These are phyloP conservation scores for Euphorbia pulcherrima DNA, from an alignment of 345 rosid species.

Conservation along the genomic window DNA sequence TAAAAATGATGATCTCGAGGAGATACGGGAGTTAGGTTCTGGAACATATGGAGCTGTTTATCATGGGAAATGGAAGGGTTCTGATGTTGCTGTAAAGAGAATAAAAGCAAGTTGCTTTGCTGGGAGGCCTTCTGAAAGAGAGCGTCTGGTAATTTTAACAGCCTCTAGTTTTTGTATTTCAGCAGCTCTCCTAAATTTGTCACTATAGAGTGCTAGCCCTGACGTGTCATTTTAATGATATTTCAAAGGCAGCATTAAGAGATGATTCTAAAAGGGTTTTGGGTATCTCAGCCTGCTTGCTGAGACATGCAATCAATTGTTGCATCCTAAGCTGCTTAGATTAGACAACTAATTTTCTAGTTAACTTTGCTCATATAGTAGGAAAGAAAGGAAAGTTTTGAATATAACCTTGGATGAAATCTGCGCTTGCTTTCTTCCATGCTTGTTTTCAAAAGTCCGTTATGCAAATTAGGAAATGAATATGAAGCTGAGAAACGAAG, in stretches of 20 bases:
- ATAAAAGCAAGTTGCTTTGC: conserved; percentile 99
- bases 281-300: neutral
- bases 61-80: conserved; percentile 99
- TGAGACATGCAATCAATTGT: too few species aligned
- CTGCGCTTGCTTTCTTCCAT: neutral
- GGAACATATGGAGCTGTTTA: conserved; percentile 98
- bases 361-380: conserved; percentile 1
- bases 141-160: conserved; percentile 41
- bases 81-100: conserved; percentile 96
- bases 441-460: neutral
- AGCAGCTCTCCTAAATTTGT: neutral
- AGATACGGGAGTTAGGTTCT: conserved; percentile 81
- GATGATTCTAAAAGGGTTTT: neutral
- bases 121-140: conserved; percentile 95
- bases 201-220: neutral
- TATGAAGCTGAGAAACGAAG: too few species aligned
- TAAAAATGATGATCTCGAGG: conserved; percentile 89
- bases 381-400: neutral
- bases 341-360: neutral
- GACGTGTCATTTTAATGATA: neutral
- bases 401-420: neutral
- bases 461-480: neutral
- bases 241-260: neutral
- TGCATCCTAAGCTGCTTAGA: neutral
- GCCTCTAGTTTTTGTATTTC: neutral